These are phyloP conservation scores for Balakata baccata DNA, from an alignment of 345 rosid genomes.

Conservation along the genomic window DNA sequence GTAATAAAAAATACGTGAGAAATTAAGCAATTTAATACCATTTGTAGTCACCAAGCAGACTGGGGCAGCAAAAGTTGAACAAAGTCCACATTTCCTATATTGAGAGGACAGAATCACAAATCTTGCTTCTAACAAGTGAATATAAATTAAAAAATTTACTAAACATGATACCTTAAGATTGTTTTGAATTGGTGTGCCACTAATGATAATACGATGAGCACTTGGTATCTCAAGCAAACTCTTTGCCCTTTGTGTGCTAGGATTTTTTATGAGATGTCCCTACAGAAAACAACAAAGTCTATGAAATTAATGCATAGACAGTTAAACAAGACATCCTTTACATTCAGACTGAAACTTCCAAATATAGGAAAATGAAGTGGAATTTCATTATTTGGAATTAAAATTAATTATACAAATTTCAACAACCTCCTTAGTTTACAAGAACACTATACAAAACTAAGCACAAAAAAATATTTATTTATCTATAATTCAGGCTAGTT, in stretches of 20 bases:
- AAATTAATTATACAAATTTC: neutral
- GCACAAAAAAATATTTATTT: neutral
- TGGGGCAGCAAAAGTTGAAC: slow-evolving; percentile 92
- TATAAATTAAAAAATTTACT: slow-evolving; percentile 12
- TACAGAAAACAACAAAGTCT: slow-evolving; percentile 19
- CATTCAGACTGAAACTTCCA: neutral
- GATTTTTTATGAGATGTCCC: slow-evolving; percentile 99
- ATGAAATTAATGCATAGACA: neutral
- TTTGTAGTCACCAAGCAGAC: slow-evolving; percentile 73
- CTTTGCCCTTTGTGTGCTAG: slow-evolving; percentile 94
- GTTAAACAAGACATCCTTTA: neutral
- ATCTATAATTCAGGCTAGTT: neutral
- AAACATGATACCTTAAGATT: slow-evolving; percentile 73
- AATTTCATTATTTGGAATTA: neutral
- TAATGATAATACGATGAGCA: slow-evolving; percentile 78
- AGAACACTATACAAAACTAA: neutral
- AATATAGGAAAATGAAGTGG: neutral
- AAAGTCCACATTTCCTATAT: slow-evolving; percentile 91
- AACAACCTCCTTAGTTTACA: neutral
- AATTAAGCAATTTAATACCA: slow-evolving; percentile 44
- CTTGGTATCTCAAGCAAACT: slow-evolving; percentile 95
- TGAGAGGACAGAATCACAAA: slow-evolving; percentile 13
- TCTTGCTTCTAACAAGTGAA: slow-evolving; percentile 9
- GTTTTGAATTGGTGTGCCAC: slow-evolving; percentile 97
- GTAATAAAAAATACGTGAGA: slow-evolving; percentile 10